phyloP scores from a whole-genome alignment of 2,329 filamentous ascomycete genomes.

The Fusarium sp. region DNA sequence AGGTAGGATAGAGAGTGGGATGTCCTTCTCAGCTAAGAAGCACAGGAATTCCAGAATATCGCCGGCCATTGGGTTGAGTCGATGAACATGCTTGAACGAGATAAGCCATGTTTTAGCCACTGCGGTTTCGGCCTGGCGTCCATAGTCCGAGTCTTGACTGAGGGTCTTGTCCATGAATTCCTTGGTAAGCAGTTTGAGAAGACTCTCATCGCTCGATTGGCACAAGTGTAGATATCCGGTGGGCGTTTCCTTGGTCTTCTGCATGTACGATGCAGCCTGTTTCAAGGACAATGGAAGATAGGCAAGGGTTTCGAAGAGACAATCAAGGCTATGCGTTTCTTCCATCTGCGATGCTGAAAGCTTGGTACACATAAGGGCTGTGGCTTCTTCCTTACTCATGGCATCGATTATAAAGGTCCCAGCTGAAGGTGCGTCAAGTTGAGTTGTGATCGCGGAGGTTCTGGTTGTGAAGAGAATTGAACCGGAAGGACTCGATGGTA shows the following conservation, averaged over 20 bases:
- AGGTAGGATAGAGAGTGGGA: neutral
- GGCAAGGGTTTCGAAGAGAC: fast-evolving
- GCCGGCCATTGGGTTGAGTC: neutral
- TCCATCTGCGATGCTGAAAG: neutral
- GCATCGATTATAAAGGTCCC: fast-evolving
- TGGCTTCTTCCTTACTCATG: fast-evolving
- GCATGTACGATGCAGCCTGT: neutral
- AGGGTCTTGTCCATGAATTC: neutral
- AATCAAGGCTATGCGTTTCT: neutral
- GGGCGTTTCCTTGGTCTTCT: fast-evolving
- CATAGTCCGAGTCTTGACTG: neutral
- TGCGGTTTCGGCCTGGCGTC: fast-evolving
- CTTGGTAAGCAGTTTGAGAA: neutral
- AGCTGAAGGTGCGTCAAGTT: too few relatives aligned
- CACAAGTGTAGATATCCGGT: fast-evolving
- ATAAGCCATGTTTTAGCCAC: neutral
- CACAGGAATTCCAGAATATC: neutral
- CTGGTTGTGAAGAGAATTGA: neutral
- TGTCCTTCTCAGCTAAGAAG: neutral
- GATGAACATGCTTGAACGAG: neutral
- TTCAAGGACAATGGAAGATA: neutral
- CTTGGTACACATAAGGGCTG: neutral
- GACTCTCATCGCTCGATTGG: neutral
- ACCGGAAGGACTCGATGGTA: fast-evolving
- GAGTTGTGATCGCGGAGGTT: neutral